A percentile compares a stretch with the other conserved stretches of the same genome.
phyloP scores from a whole-genome alignment of 2,329 filamentous ascomycete species.

The Stagonosporopsis vannaccii region DNA sequence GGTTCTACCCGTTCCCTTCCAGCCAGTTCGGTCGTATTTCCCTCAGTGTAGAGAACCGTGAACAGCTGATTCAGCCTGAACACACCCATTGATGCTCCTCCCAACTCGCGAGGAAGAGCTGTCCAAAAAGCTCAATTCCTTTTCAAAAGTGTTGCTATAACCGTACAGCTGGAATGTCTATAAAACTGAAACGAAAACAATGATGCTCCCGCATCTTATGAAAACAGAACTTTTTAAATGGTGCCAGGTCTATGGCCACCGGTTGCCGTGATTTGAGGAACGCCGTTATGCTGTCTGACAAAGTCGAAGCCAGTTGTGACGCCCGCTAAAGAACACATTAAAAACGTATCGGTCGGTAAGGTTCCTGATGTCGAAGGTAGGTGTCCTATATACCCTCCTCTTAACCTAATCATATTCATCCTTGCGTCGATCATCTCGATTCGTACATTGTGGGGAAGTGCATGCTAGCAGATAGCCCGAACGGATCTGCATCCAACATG shows the following conservation, averaged over 20 bases:
- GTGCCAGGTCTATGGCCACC: slow-evolving; percentile 24
- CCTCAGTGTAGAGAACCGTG: slow-evolving; percentile 4
- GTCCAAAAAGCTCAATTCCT: slow-evolving; percentile 14
- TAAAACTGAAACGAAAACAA: not conserved
- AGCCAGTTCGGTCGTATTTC: slow-evolving; percentile 5
- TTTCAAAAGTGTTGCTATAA: slow-evolving; percentile 6
- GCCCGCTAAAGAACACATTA: slow-evolving; percentile 45
- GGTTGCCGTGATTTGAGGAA: slow-evolving; percentile 25
- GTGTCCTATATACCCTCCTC: slow-evolving; percentile 16
- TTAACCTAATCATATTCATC: slow-evolving; percentile 19
- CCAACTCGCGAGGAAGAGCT: slow-evolving; percentile 18
- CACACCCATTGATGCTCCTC: slow-evolving; percentile 11
- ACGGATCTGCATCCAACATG: slow-evolving; percentile 90
- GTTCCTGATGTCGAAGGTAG: slow-evolving; percentile 14
- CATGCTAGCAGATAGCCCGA: slow-evolving; percentile 93
- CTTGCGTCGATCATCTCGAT: slow-evolving; percentile 44
- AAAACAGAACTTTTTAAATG: slow-evolving; percentile 39
- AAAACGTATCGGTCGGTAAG: slow-evolving; percentile 21
- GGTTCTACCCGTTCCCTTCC: slow-evolving; percentile 6
- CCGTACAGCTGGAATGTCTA: slow-evolving; percentile 14
- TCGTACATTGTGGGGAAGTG: slow-evolving; percentile 83
- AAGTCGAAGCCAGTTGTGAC: slow-evolving; percentile 25
- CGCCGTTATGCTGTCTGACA: slow-evolving; percentile 35
- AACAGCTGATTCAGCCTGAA: slow-evolving; percentile 15
- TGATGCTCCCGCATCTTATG: not conserved